A percentile compares a stretch with the other conserved stretches of the same genome.
Evolutionary conservation across 345 rosid genomes (phyloP).

Genomic region (Cardamine chenopodiifolia): DNA sequence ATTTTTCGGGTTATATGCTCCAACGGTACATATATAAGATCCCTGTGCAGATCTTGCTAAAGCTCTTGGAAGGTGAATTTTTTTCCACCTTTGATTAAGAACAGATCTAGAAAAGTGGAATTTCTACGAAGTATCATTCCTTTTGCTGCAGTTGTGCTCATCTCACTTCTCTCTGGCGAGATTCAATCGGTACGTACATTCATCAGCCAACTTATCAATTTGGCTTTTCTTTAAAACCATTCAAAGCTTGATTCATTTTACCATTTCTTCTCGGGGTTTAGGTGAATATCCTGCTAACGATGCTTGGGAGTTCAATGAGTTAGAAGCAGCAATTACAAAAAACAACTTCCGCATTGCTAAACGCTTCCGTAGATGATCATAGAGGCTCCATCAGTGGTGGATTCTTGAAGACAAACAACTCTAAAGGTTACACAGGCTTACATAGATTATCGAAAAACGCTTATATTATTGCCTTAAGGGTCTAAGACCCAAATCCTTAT

Average conservation of each 20-base stretch:
- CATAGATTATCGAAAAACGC: constrained; percentile 25
- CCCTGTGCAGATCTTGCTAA: constrained; percentile 94
- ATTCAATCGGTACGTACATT: constrained; percentile 72
- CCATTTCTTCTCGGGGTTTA: constrained; percentile 24
- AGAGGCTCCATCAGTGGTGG: not conserved
- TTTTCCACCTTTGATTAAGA: not conserved
- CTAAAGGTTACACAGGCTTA: constrained; percentile 24
- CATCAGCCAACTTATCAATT: constrained; percentile 6
- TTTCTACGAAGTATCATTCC: constrained; percentile 1
- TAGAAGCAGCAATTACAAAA: constrained; percentile 78
- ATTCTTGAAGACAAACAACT: constrained; percentile 33
- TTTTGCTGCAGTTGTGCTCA: constrained; percentile 84
- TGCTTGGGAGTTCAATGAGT: constrained; percentile 87
- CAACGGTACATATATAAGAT: constrained; percentile 92
- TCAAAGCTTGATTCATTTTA: constrained; percentile 1
- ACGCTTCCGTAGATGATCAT: constrained; percentile 18
- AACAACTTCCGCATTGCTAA: not conserved
- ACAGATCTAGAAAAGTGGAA: not conserved
- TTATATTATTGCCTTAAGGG: constrained; percentile 25
- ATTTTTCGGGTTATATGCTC: constrained; percentile 85
- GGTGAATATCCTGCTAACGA: constrained; percentile 83
- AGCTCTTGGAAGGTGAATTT: constrained; percentile 74
- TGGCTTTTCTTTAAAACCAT: constrained; percentile 7
- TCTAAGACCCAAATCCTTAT: constrained; percentile 21
- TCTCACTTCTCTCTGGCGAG: constrained; percentile 90